phyloP scores from a whole-genome alignment of 257 asterid species.

The Fraxinus cuspidata region DNA sequence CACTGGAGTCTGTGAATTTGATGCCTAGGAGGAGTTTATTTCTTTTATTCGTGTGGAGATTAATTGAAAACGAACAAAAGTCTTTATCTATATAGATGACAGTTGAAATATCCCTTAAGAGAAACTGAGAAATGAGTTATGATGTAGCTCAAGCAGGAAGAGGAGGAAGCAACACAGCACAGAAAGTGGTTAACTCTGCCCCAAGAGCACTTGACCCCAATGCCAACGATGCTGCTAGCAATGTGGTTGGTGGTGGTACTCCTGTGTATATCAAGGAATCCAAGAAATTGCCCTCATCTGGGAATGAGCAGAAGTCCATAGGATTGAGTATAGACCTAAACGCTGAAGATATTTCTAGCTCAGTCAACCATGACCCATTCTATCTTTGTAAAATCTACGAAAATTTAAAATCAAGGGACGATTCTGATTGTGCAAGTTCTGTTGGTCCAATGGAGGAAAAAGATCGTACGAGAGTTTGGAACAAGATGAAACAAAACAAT shows the following conservation, averaged over 20 bases:
- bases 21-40: neutral
- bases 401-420: constrained; percentile 46
- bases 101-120: neutral
- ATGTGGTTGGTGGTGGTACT: constrained; percentile 27
- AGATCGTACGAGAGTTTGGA: constrained; percentile 73
- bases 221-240: constrained; percentile 35
- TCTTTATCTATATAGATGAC: neutral
- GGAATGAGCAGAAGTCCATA: constrained; percentile 39
- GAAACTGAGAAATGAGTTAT: constrained; percentile 20
- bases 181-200: constrained; percentile 24
- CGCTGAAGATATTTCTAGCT: constrained; percentile 59
- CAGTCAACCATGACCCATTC: constrained; percentile 40
- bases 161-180: constrained; percentile 26
- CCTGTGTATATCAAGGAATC: constrained; percentile 31
- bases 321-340: constrained; percentile 61
- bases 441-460: constrained; percentile 59
- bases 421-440: constrained; percentile 76
- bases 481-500: constrained; percentile 81
- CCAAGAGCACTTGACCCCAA: constrained; percentile 58
- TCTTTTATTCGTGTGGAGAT: neutral
- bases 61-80: neutral
- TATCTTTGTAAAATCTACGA: constrained; percentile 41
- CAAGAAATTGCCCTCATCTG: constrained; percentile 20
- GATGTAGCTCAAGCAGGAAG: constrained; percentile 50
- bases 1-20: neutral